Evolutionary conservation across 257 asterid species (phyloP).

Genomic region (Salvia splendens): DNA sequence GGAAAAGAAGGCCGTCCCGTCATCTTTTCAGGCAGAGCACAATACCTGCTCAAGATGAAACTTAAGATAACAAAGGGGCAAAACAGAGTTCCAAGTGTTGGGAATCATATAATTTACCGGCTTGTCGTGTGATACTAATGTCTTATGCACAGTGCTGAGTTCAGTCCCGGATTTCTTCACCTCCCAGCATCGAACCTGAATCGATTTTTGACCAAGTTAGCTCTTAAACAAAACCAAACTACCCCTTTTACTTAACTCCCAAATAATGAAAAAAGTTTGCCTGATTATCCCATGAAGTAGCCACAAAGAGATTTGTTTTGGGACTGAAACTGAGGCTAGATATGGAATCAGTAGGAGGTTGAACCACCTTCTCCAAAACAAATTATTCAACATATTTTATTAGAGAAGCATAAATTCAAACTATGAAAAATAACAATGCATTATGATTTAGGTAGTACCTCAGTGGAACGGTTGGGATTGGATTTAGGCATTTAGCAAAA

Average conservation of each 20-base stretch:
- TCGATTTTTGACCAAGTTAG: slow-evolving; percentile 24
- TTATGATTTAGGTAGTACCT: too few relatives aligned
- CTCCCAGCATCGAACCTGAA: slow-evolving; percentile 96
- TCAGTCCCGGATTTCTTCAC: slow-evolving; percentile 58
- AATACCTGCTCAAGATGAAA: slow-evolving; percentile 56
- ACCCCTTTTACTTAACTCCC: background rate
- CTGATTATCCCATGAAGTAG: slow-evolving; percentile 95
- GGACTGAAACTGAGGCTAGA: slow-evolving; percentile 86
- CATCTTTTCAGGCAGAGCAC: slow-evolving; percentile 95
- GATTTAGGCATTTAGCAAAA: too few relatives aligned
- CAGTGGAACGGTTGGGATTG: too few relatives aligned
- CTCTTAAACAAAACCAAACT: background rate
- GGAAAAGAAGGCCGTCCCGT: slow-evolving; percentile 90
- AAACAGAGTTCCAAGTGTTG: background rate
- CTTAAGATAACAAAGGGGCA: background rate
- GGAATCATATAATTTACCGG: slow-evolving; percentile 51
- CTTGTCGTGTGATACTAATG: slow-evolving; percentile 77
- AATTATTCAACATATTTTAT: too few relatives aligned
- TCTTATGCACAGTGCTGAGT: slow-evolving; percentile 66
- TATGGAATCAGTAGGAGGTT: slow-evolving; percentile 76
- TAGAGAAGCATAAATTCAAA: too few relatives aligned
- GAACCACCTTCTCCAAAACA: slow-evolving; percentile 43
- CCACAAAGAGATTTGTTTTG: slow-evolving; percentile 68
- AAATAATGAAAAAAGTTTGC: slow-evolving; percentile 30
- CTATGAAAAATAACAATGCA: too few relatives aligned